Conservation (phyloP, 2,329 filamentous ascomycete genomes). For the Mariannaea sp. region DNA sequence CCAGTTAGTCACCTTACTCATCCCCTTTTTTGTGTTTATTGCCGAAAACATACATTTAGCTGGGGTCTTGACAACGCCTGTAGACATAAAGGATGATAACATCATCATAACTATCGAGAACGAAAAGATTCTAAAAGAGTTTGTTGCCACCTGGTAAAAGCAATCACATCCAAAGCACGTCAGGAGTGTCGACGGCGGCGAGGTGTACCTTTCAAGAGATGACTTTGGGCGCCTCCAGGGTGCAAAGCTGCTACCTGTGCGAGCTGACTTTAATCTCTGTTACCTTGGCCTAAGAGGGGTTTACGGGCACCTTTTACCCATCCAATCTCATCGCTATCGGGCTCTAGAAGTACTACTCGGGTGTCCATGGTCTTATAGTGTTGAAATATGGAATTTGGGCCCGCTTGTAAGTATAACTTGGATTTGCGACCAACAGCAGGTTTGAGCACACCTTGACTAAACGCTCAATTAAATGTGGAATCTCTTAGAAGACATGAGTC, state of each 20-base stretch:
- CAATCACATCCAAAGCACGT: not conserved
- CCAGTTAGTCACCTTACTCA: constrained; percentile 19
- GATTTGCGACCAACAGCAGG: not conserved
- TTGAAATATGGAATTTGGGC: constrained; percentile 18
- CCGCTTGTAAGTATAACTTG: constrained; percentile 4
- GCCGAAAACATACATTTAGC: not conserved
- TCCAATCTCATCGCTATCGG: constrained; percentile 31
- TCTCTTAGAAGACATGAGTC: constrained; percentile 24
- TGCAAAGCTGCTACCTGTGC: constrained; percentile 16
- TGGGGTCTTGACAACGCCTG: too few relatives aligned
- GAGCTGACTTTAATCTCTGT: constrained; percentile 27
- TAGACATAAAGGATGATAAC: constrained; percentile 34
- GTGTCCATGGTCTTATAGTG: constrained; percentile 18
- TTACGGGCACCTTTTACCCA: constrained; percentile 21
- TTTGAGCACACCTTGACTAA: not conserved
- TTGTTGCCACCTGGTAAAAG: not conserved
- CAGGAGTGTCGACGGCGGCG: constrained; percentile 16
- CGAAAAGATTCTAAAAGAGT: constrained; percentile 17
- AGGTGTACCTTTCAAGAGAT: constrained; percentile 22
- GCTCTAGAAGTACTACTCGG: constrained; percentile 34
- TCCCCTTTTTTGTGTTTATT: not conserved
- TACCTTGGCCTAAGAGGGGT: constrained; percentile 18
- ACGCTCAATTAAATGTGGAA: constrained; percentile 31
- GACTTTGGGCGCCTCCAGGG: constrained; percentile 26
- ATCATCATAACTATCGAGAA: constrained; percentile 31